Evolutionary conservation across 192 early-diverging fungal genomes (phyloP), one percentile per base, ranked within the genome.

Genomic region (Linnemannia elongata): DNA sequence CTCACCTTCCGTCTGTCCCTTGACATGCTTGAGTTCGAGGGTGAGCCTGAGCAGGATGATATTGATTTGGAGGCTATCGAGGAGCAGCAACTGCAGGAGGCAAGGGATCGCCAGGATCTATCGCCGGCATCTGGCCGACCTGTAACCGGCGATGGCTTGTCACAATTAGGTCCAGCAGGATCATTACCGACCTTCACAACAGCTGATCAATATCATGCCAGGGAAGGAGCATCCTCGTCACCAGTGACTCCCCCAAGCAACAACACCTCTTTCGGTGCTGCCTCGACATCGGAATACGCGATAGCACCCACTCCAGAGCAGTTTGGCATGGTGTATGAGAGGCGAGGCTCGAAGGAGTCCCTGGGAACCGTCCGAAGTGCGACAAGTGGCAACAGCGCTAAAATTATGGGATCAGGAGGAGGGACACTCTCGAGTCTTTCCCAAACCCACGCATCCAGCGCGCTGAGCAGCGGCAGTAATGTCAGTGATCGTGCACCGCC

Each of bases 11-110:
- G 85, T 30, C 18, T 87, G 9, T 87, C 85, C 1, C 77, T 87
- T 33, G 85, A 87, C 27, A 68, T 87, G 44, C 76, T 81, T 1
- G 85, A 87, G 47, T 81, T 68, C 38, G 85, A 87, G 36, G 85
- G 85, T 9, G 85, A 81, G 27, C 38, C 20, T 17, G 83, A 86
- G 10, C 68, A 76, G 35, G 75, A 87, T 4, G 80, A 82, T 38
- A 20, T 41, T 7, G 80, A 78, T 74, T n/a, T 66, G 69, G 57
- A 36, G n/a, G 55, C 75, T 22, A 76, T 82, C 33, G 81, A 77
- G 41, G 70, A 82, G 15, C 70, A 72, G 52, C 75, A 77, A 39
- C 54, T 82, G 7, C 69, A 72, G 41, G 36, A 44, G 20, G 38
- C 18, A 30, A 76, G 36, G n/a, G 36, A 27, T 52, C 80, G 27